Evolutionary conservation across 169 alveolate genomes (phyloP), one percentile per base, ranked within the genome.

Genomic region (Plasmodium malariae): DNA sequence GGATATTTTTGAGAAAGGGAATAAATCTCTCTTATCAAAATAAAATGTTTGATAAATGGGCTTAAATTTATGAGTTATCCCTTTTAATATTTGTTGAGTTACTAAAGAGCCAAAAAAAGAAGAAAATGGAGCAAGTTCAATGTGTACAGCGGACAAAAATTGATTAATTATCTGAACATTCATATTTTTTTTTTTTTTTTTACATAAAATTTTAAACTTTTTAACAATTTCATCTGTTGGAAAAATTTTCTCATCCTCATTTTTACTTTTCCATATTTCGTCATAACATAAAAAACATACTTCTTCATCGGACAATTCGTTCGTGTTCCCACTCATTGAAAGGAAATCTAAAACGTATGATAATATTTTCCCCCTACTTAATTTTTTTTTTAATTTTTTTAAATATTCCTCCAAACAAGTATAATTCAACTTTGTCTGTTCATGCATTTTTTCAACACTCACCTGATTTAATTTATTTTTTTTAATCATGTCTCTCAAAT

Each of bases 1-100:
- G 5, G 90, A 65, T 48, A 80, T 80, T 17, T 80, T 67, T 9
- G 90, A 67, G 67, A 49, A 80, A 6, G 45, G 83, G 51, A 80
- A 65, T 51, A 80, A 65, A 59, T 67, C 80, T 43, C 90, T 80
- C 24, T 67, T 80, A 51, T 80, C 83, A 69, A 37, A 80, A 49
- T 45, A 54, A 48, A 80, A 80, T 9, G 80, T 80, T 59, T 80
- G 90, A 55, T 80, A 32, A 48, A 80, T 67, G 14, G 90, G 90
- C 19, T 80, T 65, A 69, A 80, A 80, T 36, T 80, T 80, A 54
- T 40, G 48, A 7, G 80, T 65, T 40, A 65, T 17, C 0, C 72
- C 90, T 63, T 80, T 80, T 68, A 80, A 65, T 28, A 80, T 65
- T 67, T 80, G 83, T 80, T 80, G 90, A 14, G 90, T 32, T 54